Base-by-base conservation (phyloP, 768 basidiomycete genomes). In the Trametes cinnabarina region DNA sequence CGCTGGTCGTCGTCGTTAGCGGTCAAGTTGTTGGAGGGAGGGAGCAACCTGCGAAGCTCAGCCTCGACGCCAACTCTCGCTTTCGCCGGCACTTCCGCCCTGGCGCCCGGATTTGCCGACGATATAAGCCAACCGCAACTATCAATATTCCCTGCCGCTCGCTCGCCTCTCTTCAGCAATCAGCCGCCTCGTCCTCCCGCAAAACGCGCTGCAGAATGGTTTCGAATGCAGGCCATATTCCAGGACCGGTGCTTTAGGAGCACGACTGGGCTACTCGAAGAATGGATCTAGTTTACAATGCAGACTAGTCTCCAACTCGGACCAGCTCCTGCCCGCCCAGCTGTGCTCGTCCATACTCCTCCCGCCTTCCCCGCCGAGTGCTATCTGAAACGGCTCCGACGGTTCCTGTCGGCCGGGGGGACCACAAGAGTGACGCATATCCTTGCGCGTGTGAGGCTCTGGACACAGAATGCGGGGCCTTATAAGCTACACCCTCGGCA, bases 1-100 rank as follows among this genome's bases (percentile, higher is more conserved):
- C 43, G 58, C 57, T 57, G 58, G 61, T 60, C 54, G 60, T 58
- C 55, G 64, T 58, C 55, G 64, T 65, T 55, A 57, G 61, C 55
- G 61, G 60, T 37, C 54, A 43, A 59, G 30, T 32, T 32, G 30
- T 5, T 32, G 5, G 30, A 11, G 6, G 56, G 44, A 40, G 55
- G 47, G 58, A 47, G 47, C 37, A 43, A 58, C 53, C 42, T 43
- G 60, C 57, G 56, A 55, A 53, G 59, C 41, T 42, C 51, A 42
- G 52, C 19, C 30, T 32, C 30, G n/a, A n/a, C n/a, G n/a, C n/a
- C n/a, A n/a, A n/a, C n/a, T n/a, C n/a, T n/a, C n/a, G n/a, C 30
- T 32, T 32, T 32, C 7, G 7, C 51, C 57, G 63, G 60, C 54
- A 53, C 58, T 55, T 48, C 23, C 41, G 17, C 61, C 47, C 51